Conservation (phyloP, 805 yeast genomes). For the Kazachstania psychrophila region DNA sequence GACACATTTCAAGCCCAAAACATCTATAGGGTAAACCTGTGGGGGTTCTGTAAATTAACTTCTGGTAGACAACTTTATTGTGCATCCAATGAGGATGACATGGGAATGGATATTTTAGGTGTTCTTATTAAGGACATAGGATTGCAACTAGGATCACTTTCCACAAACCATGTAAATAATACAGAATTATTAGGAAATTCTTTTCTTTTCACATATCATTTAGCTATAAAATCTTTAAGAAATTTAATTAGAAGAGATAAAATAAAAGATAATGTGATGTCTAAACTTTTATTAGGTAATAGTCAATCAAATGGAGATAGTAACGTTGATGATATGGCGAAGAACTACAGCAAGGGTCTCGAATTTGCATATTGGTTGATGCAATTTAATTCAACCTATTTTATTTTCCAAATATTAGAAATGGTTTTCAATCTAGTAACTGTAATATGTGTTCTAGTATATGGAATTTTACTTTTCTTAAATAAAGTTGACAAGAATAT, state of each 20-base stretch:
- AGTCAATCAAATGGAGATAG: no score
- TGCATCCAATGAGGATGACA: conserved; percentile 9
- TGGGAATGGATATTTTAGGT: conserved; percentile 23
- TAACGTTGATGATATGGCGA: background rate
- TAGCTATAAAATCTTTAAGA: conserved; percentile 15
- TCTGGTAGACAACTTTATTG: conserved; percentile 14
- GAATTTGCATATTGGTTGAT: conserved; percentile 10
- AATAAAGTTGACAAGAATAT: conserved; percentile 6
- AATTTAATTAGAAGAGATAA: conserved; percentile 13
- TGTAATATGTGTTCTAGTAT: conserved; percentile 6
- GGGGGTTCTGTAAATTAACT: conserved; percentile 24
- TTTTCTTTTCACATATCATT: conserved; percentile 18
- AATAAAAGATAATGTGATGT: conserved; percentile 12
- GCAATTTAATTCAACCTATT: conserved; percentile 8
- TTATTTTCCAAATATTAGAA: conserved; percentile 8
- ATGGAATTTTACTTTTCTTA: conserved; percentile 10
- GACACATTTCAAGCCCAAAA: conserved; percentile 19
- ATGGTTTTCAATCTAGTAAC: conserved; percentile 7
- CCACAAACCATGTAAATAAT: conserved; percentile 13
- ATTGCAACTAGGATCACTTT: conserved; percentile 20
- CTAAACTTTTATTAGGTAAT: conserved; percentile 12
- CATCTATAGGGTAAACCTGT: conserved; percentile 17
- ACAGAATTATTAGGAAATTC: conserved; percentile 20
- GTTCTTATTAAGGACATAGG: conserved; percentile 26
- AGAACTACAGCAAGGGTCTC: conserved; percentile 12